Percentiles rank a stretch among this genome's conserved stretches.
Conservation (phyloP, 441 rosid species). For the Pelargonium myrrhifolium region DNA sequence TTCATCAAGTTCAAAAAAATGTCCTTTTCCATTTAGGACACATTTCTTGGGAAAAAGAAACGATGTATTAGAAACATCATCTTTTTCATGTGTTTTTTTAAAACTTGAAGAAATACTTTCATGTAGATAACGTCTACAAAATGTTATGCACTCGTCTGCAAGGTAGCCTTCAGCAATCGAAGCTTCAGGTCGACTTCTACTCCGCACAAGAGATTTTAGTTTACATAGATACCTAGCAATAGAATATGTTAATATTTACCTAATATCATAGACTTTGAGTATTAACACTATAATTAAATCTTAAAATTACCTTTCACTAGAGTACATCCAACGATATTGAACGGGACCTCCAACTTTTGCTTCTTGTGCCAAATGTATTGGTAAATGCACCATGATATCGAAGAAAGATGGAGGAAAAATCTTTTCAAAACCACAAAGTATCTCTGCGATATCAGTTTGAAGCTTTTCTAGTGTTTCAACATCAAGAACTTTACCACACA, state of each 20-base stretch:
- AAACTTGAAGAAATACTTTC: too few relatives aligned
- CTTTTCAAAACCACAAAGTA: neutral
- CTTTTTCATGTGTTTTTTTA: too few relatives aligned
- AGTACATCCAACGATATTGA: conserved; percentile 11
- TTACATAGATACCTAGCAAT: neutral
- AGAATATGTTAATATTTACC: too few relatives aligned
- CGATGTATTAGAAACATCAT: too few relatives aligned
- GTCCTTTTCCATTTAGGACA: too few relatives aligned
- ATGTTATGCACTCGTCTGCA: conserved; percentile 9
- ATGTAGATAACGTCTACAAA: conserved; percentile 6
- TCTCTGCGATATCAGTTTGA: neutral
- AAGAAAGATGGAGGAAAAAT: conserved; percentile 9
- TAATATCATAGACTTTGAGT: too few relatives aligned
- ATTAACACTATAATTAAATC: too few relatives aligned
- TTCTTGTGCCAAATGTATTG: neutral
- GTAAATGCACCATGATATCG: conserved; percentile 11
- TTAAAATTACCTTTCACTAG: neutral
- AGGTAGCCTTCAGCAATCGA: conserved; percentile 14
- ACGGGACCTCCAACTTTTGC: conserved; percentile 3
- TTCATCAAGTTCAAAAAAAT: too few relatives aligned
- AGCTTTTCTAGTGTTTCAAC: neutral
- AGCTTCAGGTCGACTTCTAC: conserved; percentile 14
- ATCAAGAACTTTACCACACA: neutral
- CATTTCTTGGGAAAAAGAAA: too few relatives aligned
- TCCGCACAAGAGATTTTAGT: conserved; percentile 9